Percentiles rank a stretch among this genome's conserved stretches.
These are phyloP conservation scores for Ophiostoma sp. DNA, from an alignment of 2,329 filamentous ascomycete genomes.

Conservation along the genomic window DNA sequence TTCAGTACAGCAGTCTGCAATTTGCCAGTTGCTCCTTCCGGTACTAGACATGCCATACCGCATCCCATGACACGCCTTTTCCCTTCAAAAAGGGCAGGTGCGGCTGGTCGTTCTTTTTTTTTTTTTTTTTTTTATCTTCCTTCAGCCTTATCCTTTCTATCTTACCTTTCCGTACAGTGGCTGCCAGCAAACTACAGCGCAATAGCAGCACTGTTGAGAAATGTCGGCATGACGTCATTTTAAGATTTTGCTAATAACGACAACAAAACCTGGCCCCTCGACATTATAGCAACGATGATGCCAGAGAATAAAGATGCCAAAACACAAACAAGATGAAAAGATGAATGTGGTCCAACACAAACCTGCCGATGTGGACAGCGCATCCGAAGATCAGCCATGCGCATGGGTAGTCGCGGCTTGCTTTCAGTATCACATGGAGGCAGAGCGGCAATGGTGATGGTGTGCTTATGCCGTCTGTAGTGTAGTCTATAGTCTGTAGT, in stretches of 20 bases:
- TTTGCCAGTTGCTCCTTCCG: neutral
- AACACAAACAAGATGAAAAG: neutral
- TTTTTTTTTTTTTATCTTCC: neutral
- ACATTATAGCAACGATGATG: neutral
- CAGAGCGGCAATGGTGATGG: neutral
- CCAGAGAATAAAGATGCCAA: neutral
- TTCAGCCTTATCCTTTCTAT: neutral
- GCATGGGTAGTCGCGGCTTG: neutral
- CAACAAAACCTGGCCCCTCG: neutral
- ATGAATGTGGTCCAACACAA: neutral
- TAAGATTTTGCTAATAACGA: neutral
- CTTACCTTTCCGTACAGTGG: neutral
- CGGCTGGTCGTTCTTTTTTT: neutral
- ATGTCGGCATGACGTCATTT: neutral
- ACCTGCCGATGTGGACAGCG: neutral
- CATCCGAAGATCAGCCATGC: neutral
- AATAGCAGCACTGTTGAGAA: neutral
- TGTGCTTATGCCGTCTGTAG: neutral
- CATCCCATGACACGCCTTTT: neutral
- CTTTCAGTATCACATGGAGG: neutral
- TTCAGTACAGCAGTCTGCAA: too few relatives aligned
- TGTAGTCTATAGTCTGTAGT: neutral
- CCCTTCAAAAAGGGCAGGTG: neutral
- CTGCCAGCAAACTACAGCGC: neutral
- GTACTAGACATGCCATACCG: neutral